phyloP scores from a whole-genome alignment of 805 yeast species.

The Metschnikowia amazonensis region DNA sequence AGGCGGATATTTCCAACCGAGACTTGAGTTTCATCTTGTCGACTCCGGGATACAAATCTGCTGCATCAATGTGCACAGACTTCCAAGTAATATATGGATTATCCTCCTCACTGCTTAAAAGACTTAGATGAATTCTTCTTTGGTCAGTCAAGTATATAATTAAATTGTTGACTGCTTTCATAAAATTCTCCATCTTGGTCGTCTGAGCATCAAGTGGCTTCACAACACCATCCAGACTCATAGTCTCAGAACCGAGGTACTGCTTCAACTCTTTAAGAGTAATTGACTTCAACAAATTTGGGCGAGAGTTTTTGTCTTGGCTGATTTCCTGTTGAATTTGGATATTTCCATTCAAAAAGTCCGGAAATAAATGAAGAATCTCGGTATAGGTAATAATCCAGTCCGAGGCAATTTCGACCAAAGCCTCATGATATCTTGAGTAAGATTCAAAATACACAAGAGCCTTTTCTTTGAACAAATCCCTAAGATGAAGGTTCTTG shows the following conservation, averaged over 20 bases:
- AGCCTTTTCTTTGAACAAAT: slow-evolving; percentile 33
- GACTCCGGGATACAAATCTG: slow-evolving; percentile 39
- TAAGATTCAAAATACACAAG: slow-evolving; percentile 30
- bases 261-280: slow-evolving; percentile 5
- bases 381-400: slow-evolving; percentile 38
- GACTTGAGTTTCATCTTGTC: slow-evolving; percentile 19
- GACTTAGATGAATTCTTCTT: slow-evolving; percentile 44
- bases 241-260: background rate
- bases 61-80: slow-evolving; percentile 39
- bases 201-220: slow-evolving; percentile 1
- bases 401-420: slow-evolving; percentile 39
- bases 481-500: slow-evolving; percentile 33
- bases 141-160: slow-evolving; percentile 51
- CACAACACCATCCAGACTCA: background rate
- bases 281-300: slow-evolving; percentile 6
- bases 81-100: slow-evolving; percentile 39
- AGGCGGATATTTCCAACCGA: slow-evolving; percentile 30
- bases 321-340: slow-evolving; percentile 8
- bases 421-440: slow-evolving; percentile 34
- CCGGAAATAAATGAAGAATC: slow-evolving; percentile 36
- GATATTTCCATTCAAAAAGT: slow-evolving; percentile 30
- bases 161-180: slow-evolving; percentile 37
- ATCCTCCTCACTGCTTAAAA: slow-evolving; percentile 27
- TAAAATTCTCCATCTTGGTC: slow-evolving; percentile 23
- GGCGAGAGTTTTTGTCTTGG: background rate